Base-by-base conservation (phyloP, 2,329 filamentous ascomycete genomes). In the Monascus ruber region DNA sequence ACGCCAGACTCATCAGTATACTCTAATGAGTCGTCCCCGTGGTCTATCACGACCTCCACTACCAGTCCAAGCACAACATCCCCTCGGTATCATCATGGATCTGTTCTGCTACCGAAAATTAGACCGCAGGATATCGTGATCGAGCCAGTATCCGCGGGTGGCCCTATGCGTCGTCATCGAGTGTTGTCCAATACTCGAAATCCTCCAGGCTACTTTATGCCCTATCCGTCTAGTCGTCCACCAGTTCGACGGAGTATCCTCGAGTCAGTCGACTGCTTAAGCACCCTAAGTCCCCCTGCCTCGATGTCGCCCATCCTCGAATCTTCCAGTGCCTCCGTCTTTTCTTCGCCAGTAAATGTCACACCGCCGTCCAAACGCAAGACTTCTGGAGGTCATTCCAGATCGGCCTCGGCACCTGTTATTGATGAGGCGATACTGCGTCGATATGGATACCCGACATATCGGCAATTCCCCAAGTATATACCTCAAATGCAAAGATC, bases 101-200 rank as follows among this genome's bases (percentile, higher is more conserved):
- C 85, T 37, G 70, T 85, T 36, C 70, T 94, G 43, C 72, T 94
- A 27, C 86, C 86, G 55, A 91, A 87, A 72, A 88, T 93, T 66
- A 77, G 86, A 44, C 77, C 77, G 32, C 86, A 91, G 64, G 86
- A 94, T 64, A 83, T 89, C 63, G 73, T 81, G 45, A 75, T 86
- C 45, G 77, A 80, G 48, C 74, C 74, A 32, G 68, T 69, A 32
- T 68, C 70, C 37, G 57, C 63, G 39, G 54, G 52, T 33, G 59
- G 59, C 31, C 68, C 72, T 34, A 77, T 82, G 62, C 74, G 79
- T 52, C 69, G 73, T 56, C 68, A 69, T 49, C 65, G 68, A 52
- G 68, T 69, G 44, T 47, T 64, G 54, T 73, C 62, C 60, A 76
- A 69, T 68, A 74, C 58, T 60, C 72, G 52, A 63, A 72, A 60